A percentile compares a stretch with the other conserved stretches of the same genome.
These are phyloP conservation scores for Phialophora chinensis DNA, from an alignment of 2,329 filamentous ascomycete species.

Conservation along the genomic window DNA sequence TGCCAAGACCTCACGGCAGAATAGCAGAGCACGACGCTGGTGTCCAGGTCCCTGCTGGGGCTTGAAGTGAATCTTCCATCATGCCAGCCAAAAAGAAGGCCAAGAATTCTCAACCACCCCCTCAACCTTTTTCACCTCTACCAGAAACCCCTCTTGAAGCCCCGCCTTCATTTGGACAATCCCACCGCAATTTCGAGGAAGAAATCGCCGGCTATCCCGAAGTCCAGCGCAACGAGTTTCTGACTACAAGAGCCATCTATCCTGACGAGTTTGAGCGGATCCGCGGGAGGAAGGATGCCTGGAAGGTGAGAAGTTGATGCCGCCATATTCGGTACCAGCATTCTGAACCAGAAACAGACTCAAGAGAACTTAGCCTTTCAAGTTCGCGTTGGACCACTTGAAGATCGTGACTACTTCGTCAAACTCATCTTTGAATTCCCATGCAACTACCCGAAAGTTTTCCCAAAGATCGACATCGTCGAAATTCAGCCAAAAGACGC, in stretches of 20 bases:
- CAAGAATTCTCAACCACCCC: slow-evolving; percentile 22
- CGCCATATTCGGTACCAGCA: not conserved
- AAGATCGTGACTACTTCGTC: slow-evolving; percentile 35
- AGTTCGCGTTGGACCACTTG: slow-evolving; percentile 32
- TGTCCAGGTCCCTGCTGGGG: slow-evolving; percentile 24
- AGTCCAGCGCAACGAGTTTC: slow-evolving; percentile 37
- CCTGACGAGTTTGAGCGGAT: slow-evolving; percentile 37
- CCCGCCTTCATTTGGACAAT: slow-evolving; percentile 31
- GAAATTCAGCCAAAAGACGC: slow-evolving; percentile 34
- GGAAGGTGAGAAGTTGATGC: slow-evolving; percentile 30
- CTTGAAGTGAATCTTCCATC: slow-evolving; percentile 23
- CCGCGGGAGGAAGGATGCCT: slow-evolving; percentile 36
- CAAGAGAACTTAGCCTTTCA: slow-evolving; percentile 38
- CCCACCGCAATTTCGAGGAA: slow-evolving; percentile 33
- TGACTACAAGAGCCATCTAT: slow-evolving; percentile 37
- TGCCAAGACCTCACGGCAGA: slow-evolving; percentile 26
- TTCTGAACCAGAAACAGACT: slow-evolving; percentile 22
- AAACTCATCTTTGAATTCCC: slow-evolving; percentile 39
- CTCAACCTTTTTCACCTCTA: slow-evolving; percentile 13
- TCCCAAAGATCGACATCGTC: slow-evolving; percentile 36
- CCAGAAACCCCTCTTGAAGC: slow-evolving; percentile 10
- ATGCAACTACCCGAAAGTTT: slow-evolving; percentile 37
- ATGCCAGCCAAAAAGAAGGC: slow-evolving; percentile 32
- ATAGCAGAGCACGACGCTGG: slow-evolving; percentile 3
- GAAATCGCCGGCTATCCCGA: slow-evolving; percentile 35